Evolutionary conservation across 257 asterid genomes (phyloP), one percentile per base, ranked within the genome.

Genomic region (Nicotiana paniculata): DNA sequence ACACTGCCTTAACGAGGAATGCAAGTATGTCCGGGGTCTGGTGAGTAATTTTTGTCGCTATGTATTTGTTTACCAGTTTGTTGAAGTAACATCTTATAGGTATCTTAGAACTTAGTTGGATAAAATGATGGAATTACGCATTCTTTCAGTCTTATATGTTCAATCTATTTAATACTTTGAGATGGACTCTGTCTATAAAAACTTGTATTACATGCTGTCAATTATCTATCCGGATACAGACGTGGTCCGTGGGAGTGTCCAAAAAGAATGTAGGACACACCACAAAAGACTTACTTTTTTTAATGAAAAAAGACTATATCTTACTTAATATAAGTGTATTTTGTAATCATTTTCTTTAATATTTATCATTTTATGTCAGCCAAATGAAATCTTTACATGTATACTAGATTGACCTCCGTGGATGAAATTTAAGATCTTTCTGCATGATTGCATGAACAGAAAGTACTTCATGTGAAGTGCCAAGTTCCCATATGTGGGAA

Each of bases 11-110:
- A 12, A 74, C 43, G 98, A 92, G 82, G 98, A 96, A 86, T 96
- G 99, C 91, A 91, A 87, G 85, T 93, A 94, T 79, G 99, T 94
- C 85, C 81, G 93, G 88, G 98, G 99, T 75, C 89, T 96, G 98
- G 99, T 96, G 81, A 94, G 98, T 91, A 76, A 65, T 81, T 79
- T 46, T 77, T 43, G 68, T 48, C 58, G 65, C 64, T 30, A 58
- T 54, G 77, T 55, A 72, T 53, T 53, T 53, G 63, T 43, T 81
- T 80, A 74, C 63, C 26, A 74, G 43, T 74, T 48, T 74, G 79
- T 51, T 74, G 26, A 26, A 74, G 37, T 53, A 64, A 69, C 51
- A 68, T 54, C n/a, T 81, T 48, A 58, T 10, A 39, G 46, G 33
- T 43, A 43, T 79, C 74, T 4, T 33, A 15, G 28, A 5, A 21